phyloP scores from a whole-genome alignment of 371 early-diverging fungal genomes.

The Mortierella sp. region DNA sequence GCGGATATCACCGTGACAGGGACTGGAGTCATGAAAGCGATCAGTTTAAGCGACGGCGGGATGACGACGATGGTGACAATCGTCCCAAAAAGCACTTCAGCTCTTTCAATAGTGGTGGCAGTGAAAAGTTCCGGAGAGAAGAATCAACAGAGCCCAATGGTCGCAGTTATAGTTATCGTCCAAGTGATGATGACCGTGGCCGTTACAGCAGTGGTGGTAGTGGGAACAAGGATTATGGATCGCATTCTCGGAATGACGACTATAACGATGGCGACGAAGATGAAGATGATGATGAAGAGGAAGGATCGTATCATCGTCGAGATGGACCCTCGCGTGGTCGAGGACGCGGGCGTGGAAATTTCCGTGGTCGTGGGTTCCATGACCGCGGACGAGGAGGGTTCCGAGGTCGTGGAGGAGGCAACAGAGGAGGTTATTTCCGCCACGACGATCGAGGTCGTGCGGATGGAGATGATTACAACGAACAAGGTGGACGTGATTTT shows the following conservation, averaged over 20 bases:
- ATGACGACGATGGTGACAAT: constrained; percentile 7
- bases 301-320: constrained; percentile 13
- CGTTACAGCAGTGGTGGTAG: constrained; percentile 1
- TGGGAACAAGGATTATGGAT: neutral
- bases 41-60: constrained; percentile 19
- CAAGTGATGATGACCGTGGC: neutral
- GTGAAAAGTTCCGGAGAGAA: constrained; percentile 9
- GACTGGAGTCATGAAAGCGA: constrained; percentile 3
- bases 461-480: constrained; percentile 2
- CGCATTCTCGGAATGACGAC: constrained; percentile 1
- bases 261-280: constrained; percentile 7
- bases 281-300: constrained; percentile 9
- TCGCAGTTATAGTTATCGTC: constrained; percentile 2
- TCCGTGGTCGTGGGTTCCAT: constrained; percentile 13
- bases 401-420: constrained; percentile 13
- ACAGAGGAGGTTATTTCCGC: constrained; percentile 3
- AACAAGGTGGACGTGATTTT: constrained; percentile 1
- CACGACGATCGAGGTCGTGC: constrained; percentile 9
- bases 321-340: constrained; percentile 16
- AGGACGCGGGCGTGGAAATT: constrained; percentile 3
- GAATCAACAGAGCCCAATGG: constrained; percentile 4
- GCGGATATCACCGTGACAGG: constrained; percentile 4
- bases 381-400: constrained; percentile 15
- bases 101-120: constrained; percentile 4
- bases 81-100: constrained; percentile 5